Base-by-base conservation (phyloP, 331 rosid species). In the Prunus yedoensis region DNA sequence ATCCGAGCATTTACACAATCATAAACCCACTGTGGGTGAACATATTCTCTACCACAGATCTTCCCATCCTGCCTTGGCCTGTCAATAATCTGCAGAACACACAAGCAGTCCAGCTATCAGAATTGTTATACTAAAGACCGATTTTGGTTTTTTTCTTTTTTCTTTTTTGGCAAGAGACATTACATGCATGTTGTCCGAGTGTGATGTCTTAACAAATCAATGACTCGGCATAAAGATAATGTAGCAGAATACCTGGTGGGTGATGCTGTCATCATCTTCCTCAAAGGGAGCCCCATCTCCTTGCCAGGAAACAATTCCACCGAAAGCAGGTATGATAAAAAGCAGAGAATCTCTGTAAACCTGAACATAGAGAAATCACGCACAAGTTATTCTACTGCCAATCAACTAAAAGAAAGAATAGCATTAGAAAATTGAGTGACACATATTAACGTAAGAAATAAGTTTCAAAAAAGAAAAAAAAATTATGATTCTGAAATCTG, bases 11-110 rank as follows among this genome's bases (percentile, higher is more conserved):
- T 93, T 68, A 93, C 88, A 83, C 85, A 89, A 74, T 91, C 98
- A 87, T 52, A 93, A 56, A 94, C 73, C 98, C 98, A 94, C 65
- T 94, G 98, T 14, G 98, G 98, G 83, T 94, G 98, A 75, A 90
- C 91, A 83, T 94, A 94, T 71, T 89, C 92, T 76, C 98, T 89
- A 25, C 91, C 82, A 72, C 83, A 86, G 63, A 87, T 87, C 81
- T 78, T 87, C 75, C 86, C 96, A 45, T 83, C 86, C 78, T 88
- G 97, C 23, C 85, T 12, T 20, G 93, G 94, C 82, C 97, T 83
- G 74, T 93, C 98, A 59, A 93, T 91, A 74, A 93, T 83, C 98
- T 93, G 77, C 70, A 80, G 76, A 87, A 14, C 32, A 11, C 71
- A 52, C 50, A 66, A 56, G 41, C 50, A 62, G 10, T 64, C 57